Base-by-base conservation (phyloP, 2,329 filamentous ascomycete genomes). In the Phyllosticta citrichinensis region DNA sequence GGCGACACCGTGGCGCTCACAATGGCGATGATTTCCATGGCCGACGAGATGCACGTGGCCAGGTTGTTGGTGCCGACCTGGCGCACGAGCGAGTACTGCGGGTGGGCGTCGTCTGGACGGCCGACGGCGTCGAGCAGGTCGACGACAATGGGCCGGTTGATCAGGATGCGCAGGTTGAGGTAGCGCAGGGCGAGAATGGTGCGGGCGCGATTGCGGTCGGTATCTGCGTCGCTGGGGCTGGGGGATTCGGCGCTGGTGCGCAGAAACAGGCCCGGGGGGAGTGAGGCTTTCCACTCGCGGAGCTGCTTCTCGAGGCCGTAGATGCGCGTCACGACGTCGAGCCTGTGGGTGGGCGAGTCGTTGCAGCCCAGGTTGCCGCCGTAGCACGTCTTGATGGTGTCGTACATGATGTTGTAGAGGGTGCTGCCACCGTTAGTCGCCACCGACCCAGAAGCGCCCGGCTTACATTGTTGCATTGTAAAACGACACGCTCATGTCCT, bases 171-270 rank as follows among this genome's bases (percentile, higher is more conserved):
- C 3, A 76, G 64, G 61, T 79, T 77, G 19, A 72, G 69, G 62
- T 75, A 76, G n/a, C 77, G 71, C 17, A 79, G 61, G 0, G 73
- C 73, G 0, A 79, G 67, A 3, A 82, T 75, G 8, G 80, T 68
- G 2, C 72, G 70, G 50, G 79, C 74, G 66, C 71, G 64, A 65
- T 74, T 62, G 62, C 64, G 33, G 20, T 56, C 47, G 19, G 47
- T 14, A 5, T 57, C 33, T 22, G 17, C 11, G 14, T 19, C 22
- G 35, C 8, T 8, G 5, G 47, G 51, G 8, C n/a, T 33, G n/a
- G 56, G 50, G 1, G 57, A 50, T 1, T 62, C 59, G 52, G 50
- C 22, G 53, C 35, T 14, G 50, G 22, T 47, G 17, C 24, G 12
- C 27, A 60, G 57, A 55, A 63, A 60, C 56, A 74, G 58, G 55